Conservation (phyloP, 2,329 filamentous ascomycete species). For the Exophiala spinifera region DNA sequence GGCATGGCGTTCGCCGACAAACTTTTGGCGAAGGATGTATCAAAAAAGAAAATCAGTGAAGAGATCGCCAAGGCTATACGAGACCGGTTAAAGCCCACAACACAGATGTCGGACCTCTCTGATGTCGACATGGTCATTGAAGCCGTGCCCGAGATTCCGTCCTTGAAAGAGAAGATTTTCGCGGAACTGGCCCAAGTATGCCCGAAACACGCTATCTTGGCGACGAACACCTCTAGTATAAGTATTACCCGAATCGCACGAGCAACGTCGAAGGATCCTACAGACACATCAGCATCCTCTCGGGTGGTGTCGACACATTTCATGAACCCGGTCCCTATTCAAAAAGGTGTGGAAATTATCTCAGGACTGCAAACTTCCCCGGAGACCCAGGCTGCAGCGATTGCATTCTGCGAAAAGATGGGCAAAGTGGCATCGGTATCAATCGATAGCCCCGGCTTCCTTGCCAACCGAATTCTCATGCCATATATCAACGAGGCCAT, state of each 20-base stretch:
- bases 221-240: constrained; percentile 98
- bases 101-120: constrained; percentile 71
- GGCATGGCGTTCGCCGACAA: constrained; percentile 94
- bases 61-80: constrained; percentile 73
- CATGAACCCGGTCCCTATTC: constrained; percentile 97
- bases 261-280: constrained; percentile 79
- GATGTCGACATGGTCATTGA: constrained; percentile 97
- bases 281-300: constrained; percentile 74
- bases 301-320: constrained; percentile 95
- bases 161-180: constrained; percentile 87
- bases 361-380: constrained; percentile 85
- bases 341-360: constrained; percentile 98
- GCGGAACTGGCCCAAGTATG: constrained; percentile 75
- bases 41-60: constrained; percentile 80
- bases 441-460: constrained; percentile 86
- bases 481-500: constrained; percentile 99
- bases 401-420: constrained; percentile 86
- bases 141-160: constrained; percentile 87
- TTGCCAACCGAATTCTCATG: constrained; percentile 97
- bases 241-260: constrained; percentile 88
- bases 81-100: constrained; percentile 65
- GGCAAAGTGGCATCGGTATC: constrained; percentile 87
- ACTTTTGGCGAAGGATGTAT: constrained; percentile 86
- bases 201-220: constrained; percentile 80
- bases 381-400: constrained; percentile 74